A percentile compares a stretch with the other conserved stretches of the same genome.
Evolutionary conservation across 805 yeast genomes (phyloP).

Genomic region (Candida ficus): DNA sequence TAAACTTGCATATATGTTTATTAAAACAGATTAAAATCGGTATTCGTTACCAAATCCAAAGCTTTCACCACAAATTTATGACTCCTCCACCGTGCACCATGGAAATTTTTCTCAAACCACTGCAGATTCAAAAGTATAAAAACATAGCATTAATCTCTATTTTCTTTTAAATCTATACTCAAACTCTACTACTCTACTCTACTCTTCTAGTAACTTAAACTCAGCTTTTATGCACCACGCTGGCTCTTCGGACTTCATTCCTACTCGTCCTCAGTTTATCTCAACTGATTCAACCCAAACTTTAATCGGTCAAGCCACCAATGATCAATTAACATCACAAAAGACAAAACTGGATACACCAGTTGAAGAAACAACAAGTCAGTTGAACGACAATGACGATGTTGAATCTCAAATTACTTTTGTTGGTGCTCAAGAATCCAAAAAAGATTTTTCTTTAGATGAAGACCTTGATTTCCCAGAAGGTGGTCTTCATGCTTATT

Average conservation of each 20-base stretch:
- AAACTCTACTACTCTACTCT: no score
- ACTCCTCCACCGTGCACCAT: no score
- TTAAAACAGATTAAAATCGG: background rate
- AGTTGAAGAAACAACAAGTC: background rate
- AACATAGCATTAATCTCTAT: no score
- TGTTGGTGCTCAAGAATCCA: background rate
- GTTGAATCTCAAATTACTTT: slow-evolving; percentile 2
- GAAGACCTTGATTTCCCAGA: slow-evolving; percentile 37
- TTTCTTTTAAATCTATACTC: no score
- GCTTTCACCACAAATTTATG: no score
- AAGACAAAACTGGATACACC: background rate
- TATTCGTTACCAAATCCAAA: no score
- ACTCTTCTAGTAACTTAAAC: no score
- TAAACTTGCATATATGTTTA: background rate
- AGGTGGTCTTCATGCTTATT: slow-evolving; percentile 50
- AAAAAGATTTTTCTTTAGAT: slow-evolving; percentile 1
- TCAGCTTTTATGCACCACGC: background rate
- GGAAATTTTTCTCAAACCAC: no score
- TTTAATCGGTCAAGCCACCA: background rate
- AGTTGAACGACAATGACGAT: background rate
- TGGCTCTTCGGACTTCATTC: background rate
- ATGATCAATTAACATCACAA: background rate
- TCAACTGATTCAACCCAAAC: slow-evolving; percentile 3
- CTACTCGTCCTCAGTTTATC: slow-evolving; percentile 2
- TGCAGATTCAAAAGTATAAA: no score